Percentiles rank a stretch among this genome's conserved stretches.
phyloP scores from a whole-genome alignment of 2,329 filamentous ascomycete species.

The Aspergillus sp. region DNA sequence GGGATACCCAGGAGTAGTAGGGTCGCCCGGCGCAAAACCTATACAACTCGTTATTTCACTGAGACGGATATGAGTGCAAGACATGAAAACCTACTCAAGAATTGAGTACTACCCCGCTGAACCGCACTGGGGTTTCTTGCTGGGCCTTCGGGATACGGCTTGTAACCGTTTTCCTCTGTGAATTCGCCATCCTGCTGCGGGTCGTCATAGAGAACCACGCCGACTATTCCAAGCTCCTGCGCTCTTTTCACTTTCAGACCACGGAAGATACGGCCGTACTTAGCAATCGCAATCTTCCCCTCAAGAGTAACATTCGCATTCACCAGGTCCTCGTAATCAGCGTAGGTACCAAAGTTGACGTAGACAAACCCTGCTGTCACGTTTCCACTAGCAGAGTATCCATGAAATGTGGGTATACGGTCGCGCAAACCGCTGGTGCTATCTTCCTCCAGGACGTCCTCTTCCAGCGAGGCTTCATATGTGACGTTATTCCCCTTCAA shows the following conservation, averaged over 20 bases:
- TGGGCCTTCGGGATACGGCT: constrained; percentile 79
- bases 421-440: constrained; percentile 70
- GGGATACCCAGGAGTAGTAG: constrained; percentile 90
- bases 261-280: constrained; percentile 83
- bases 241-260: constrained; percentile 91
- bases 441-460: constrained; percentile 83
- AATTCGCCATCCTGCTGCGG: constrained; percentile 83
- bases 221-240: constrained; percentile 85
- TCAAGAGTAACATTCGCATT: constrained; percentile 71
- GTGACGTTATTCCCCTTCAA: constrained; percentile 61
- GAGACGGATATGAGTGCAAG: neutral
- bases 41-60: neutral
- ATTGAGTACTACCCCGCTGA: constrained; percentile 83
- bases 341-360: constrained; percentile 85
- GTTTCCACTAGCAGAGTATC: constrained; percentile 89
- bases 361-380: constrained; percentile 85
- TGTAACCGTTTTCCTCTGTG: constrained; percentile 77
- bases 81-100: constrained; percentile 61
- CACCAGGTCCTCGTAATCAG: constrained; percentile 79
- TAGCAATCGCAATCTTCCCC: constrained; percentile 83
- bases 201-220: constrained; percentile 81
- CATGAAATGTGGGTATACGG: constrained; percentile 86
- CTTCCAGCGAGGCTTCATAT: constrained; percentile 79
- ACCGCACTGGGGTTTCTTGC: constrained; percentile 86
- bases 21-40: constrained; percentile 67